Conservation (phyloP, 768 basidiomycete species). For the Rhizopogon vinicolor region DNA sequence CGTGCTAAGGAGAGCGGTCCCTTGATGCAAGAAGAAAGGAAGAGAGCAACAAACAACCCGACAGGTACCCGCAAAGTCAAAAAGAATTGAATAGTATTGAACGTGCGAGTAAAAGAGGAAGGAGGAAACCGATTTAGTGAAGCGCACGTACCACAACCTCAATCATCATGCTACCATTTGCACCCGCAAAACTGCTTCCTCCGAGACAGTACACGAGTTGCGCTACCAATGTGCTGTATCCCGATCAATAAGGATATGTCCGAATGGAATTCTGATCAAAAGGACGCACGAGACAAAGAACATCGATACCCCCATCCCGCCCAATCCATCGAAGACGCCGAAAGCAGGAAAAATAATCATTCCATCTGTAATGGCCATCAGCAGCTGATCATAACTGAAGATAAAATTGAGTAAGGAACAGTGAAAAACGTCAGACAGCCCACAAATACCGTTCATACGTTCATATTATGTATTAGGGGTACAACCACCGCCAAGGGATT, state of each 20-base stretch:
- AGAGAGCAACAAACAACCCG: background rate
- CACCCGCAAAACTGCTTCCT: conserved; percentile 85
- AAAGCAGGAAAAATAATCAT: conserved; percentile 94
- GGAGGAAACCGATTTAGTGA: background rate
- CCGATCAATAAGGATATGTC: background rate
- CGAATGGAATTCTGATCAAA: background rate
- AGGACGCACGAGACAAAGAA: conserved; percentile 76
- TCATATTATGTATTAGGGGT: conserved; percentile 1
- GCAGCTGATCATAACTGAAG: background rate
- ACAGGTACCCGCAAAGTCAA: background rate
- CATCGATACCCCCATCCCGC: conserved; percentile 90
- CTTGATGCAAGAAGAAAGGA: too few relatives aligned
- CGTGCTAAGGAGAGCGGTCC: too few relatives aligned
- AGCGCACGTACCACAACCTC: conserved; percentile 78
- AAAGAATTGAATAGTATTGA: background rate
- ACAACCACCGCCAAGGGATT: background rate
- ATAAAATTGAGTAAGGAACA: background rate
- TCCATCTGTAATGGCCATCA: conserved; percentile 51
- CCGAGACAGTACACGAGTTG: conserved; percentile 85
- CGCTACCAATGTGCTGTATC: conserved; percentile 61
- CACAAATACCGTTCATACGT: background rate
- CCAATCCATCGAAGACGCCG: conserved; percentile 74
- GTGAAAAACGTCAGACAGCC: background rate
- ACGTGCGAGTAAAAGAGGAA: background rate
- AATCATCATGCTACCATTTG: conserved; percentile 97